These are phyloP conservation scores for Vanrija pseudolonga DNA, from an alignment of 1,284 basidiomycete species.

Conservation along the genomic window DNA sequence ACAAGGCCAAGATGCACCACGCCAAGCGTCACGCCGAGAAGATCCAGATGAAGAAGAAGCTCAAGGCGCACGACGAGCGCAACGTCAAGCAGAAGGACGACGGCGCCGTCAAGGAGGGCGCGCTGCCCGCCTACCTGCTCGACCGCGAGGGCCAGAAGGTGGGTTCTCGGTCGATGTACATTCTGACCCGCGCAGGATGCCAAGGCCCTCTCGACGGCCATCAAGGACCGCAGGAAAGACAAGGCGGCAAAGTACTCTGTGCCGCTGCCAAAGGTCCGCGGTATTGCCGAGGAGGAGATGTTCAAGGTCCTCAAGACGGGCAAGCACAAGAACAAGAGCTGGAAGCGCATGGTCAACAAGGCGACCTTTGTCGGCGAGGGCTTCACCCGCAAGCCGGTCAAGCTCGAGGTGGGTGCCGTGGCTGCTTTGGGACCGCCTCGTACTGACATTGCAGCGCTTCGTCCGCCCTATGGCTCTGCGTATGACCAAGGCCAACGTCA, in stretches of 20 bases:
- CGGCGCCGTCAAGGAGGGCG: constrained; percentile 75
- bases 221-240: constrained; percentile 99
- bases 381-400: constrained; percentile 97
- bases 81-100: constrained; percentile 92
- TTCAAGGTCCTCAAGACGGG: constrained; percentile 99
- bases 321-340: constrained; percentile 92
- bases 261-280: constrained; percentile 91
- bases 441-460: constrained; percentile 59
- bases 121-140: constrained; percentile 88
- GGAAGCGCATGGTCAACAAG: constrained; percentile 99
- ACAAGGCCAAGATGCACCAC: constrained; percentile 97
- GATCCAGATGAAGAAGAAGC: constrained; percentile 97
- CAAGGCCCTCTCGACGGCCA: constrained; percentile 92
- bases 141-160: constrained; percentile 91
- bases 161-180: not conserved
- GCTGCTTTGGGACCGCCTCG: not conserved
- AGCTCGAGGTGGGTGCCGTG: constrained; percentile 65
- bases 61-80: constrained; percentile 98
- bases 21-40: constrained; percentile 95
- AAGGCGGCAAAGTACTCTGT: constrained; percentile 98
- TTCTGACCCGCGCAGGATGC: constrained; percentile 59
- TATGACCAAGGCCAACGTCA: constrained; percentile 98
- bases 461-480: constrained; percentile 95
- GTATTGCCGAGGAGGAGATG: constrained; percentile 99
- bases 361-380: constrained; percentile 98